These are phyloP conservation scores for Blechomonas ayalai DNA, from an alignment of 208 protist species.

Conservation along the genomic window DNA sequence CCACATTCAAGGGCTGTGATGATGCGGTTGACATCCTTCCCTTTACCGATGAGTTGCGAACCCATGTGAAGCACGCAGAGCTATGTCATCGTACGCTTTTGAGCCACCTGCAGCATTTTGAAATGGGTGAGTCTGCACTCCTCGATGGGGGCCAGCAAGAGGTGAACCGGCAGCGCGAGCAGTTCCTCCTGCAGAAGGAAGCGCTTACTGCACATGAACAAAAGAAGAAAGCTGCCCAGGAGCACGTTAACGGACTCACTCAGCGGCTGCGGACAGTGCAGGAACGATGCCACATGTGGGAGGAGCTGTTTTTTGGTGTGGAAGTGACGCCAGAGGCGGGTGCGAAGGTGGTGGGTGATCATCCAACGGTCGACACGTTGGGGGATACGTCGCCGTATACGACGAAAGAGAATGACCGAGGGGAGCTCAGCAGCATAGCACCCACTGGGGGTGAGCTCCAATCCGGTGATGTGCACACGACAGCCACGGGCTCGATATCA, in stretches of 20 bases:
- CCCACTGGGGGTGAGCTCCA: no score
- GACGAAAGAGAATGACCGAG: background rate
- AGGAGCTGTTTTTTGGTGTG: constrained; percentile 22
- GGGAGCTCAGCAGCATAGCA: background rate
- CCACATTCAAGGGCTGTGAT: constrained; percentile 31
- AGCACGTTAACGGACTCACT: constrained; percentile 27
- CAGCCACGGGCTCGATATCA: no score
- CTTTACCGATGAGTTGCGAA: constrained; percentile 22
- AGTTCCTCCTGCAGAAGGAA: constrained; percentile 65
- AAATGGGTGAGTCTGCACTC: constrained; percentile 50
- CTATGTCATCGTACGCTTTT: constrained; percentile 23
- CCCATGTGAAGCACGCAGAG: constrained; percentile 30
- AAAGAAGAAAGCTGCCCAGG: constrained; percentile 39
- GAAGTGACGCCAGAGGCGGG: background rate
- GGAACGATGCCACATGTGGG: constrained; percentile 39
- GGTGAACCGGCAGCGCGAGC: constrained; percentile 61
- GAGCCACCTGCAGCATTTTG: constrained; percentile 58
- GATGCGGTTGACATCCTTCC: constrained; percentile 26
- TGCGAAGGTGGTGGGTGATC: background rate
- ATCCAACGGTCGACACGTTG: background rate
- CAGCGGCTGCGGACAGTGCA: constrained; percentile 21
- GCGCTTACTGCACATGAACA: constrained; percentile 60
- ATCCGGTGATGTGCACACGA: no score
- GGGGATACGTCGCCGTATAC: background rate
- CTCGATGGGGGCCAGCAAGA: constrained; percentile 47